Conservation (phyloP, 306 rosid species). For the Trifolium pratense region DNA sequence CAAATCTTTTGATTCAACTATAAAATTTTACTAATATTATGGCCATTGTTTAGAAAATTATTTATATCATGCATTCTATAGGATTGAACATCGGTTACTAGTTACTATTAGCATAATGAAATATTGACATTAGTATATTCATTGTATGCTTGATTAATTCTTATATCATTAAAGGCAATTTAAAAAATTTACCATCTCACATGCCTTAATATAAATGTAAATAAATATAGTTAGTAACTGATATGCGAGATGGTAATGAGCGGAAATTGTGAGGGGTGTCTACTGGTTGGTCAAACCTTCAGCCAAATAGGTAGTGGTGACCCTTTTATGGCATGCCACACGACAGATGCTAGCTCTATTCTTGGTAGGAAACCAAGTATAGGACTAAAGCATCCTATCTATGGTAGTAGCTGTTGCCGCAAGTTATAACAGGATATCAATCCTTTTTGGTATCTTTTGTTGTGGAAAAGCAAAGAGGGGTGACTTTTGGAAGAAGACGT, state of each 20-base stretch:
- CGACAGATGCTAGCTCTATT: neutral
- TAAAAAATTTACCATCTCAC: neutral
- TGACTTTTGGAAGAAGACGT: neutral
- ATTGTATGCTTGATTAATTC: neutral
- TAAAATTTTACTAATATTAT: neutral
- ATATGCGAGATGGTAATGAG: neutral
- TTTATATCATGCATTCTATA: neutral
- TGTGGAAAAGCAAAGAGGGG: neutral
- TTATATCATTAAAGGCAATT: slow-evolving; percentile 1
- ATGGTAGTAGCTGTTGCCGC: neutral
- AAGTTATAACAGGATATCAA: neutral
- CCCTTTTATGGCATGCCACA: neutral
- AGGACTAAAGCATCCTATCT: neutral
- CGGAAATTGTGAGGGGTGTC: neutral
- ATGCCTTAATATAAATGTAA: neutral
- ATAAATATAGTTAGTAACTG: slow-evolving; percentile 17
- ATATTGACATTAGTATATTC: neutral
- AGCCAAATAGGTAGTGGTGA: neutral
- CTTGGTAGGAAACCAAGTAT: neutral
- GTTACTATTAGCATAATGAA: neutral
- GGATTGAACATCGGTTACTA: neutral
- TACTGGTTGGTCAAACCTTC: neutral
- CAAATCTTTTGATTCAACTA: neutral
- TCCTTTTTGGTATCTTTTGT: neutral
- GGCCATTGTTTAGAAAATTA: neutral